Evolutionary conservation across 2,329 filamentous ascomycete species (phyloP), one percentile per base, ranked within the genome.

Genomic region (Epicoccum nigrum): DNA sequence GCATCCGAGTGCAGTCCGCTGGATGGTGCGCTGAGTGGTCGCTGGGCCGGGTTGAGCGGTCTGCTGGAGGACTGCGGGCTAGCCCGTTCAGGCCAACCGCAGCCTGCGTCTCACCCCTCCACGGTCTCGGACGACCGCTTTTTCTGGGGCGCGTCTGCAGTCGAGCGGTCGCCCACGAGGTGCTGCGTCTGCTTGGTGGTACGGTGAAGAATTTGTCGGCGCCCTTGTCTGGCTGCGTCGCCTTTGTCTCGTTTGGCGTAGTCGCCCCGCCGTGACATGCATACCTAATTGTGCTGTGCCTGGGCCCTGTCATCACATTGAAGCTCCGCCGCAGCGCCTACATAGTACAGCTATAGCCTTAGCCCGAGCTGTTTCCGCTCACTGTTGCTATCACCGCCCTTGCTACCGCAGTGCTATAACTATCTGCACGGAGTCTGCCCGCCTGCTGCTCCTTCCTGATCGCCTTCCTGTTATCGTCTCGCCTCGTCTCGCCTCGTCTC

Each of bases 271-370:
- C 28, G 7, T n/a, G 28, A 7, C 28, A 4, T 30, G 28, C 13
- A 4, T 11, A n/a, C n/a, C n/a, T n/a, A n/a, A n/a, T 30, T 30
- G 28, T n/a, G 28, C 28, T 30, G 28, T 30, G 28, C 28, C 28
- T 27, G 23, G 34, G 45, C 47, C 37, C 35, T 46, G 60, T 58
- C 63, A 60, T 68, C 43, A 51, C 49, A 33, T 34, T 38, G 62
- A 60, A 54, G 40, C 42, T 46, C 53, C 55, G 60, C 62, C 62
- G 62, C 65, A 53, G 64, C 65, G 64, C 63, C 60, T 68, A 67
- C n/a, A n/a, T n/a, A n/a, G n/a, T n/a, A n/a, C n/a, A n/a, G n/a
- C n/a, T n/a, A n/a, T n/a, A n/a, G n/a, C n/a, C n/a, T n/a, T n/a
- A n/a, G n/a, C n/a, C n/a, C n/a, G n/a, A n/a, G n/a, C n/a, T n/a